Evolutionary conservation across 495 filamentous ascomycete genomes (phyloP), one percentile per base, ranked within the genome.

Genomic region (Clavariopsis aquatica): DNA sequence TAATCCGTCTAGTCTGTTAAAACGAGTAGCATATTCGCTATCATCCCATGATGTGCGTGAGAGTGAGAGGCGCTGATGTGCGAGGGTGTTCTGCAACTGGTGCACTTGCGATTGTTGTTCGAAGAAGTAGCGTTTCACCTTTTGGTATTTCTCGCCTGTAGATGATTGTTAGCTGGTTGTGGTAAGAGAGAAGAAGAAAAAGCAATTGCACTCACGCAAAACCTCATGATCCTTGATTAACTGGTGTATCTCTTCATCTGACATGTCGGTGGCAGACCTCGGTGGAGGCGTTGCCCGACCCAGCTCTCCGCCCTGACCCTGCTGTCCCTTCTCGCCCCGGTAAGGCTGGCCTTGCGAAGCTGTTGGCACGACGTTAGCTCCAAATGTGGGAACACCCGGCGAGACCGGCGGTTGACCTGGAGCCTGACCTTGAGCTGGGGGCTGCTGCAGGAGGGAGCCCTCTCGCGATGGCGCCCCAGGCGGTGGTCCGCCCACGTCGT

Each of bases 111-210:
- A 80, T 71, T 95, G 93, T 69, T 92, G 92, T 60, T 98, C 94
- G 73, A 98, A 98, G 73, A 97, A 98, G 66, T 96, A 89, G 31
- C 90, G 85, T 79, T 98, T 98, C 53, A 98, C 94, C 74, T 97
- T 97, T 77, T 91, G 91, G 73, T 98, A 98, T 79, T 98, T 98
- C 66, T 84, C 85, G 73, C 91, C 93, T 97, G 71, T 45, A 15
- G 47, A 22, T 15, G 1, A 71, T 53, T 60, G 34, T 64, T 20
- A 60, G 31, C 22, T n/a, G 7, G 24, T 41, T n/a, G 41, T 29
- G 15, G 13, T n/a, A 29, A 23, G 22, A 20, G 13, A n/a, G 22
- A 43, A 8, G 38, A 23, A 46, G 22, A 7, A 2, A 15, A 43
- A 8, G n/a, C 8, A n/a, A 15, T 9, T 20, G 13, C 10, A 75